Base-by-base conservation (phyloP, 2,329 filamentous ascomycete species). In the Chaetothyriales sp. region DNA sequence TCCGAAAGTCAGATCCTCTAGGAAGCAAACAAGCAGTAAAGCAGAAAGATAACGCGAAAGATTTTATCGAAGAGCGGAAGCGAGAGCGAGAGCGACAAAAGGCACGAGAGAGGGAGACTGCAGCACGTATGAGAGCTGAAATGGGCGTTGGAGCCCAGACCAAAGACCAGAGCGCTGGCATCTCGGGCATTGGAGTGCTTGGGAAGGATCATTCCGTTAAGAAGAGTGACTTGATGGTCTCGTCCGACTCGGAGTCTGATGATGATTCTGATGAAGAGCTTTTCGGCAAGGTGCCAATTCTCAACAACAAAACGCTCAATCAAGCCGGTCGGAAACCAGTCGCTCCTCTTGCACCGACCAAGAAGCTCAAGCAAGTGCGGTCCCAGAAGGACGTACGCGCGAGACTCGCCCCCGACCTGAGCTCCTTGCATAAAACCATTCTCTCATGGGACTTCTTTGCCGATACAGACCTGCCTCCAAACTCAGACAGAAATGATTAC, bases 401-500 rank as follows among this genome's bases (percentile, higher is more conserved):
- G 57, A 84, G 92, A 56, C 75, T 98, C 54, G 85, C 89, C 29
- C 92, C 94, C 6, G 87, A 94, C 58, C 84, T 98, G 69, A 84
- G 88, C 40, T 76, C 80, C 15, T 71, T 98, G 28, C 92, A 97
- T 65, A 83, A 85, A 61, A 83, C 83, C 18, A 88, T 98, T 48
- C 78, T 98, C 2, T 79, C 85, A 51, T 98, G 92, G 92, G 86
- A 98, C 59, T 94, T 94, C 59, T 98, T 95, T 67, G 86, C 95
- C 62, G 73, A 81, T 46, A 88, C 89, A 25, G 87, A 89, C 62
- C 85, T 89, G 54, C 92, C 92, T 5, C 89, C 92, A 0, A 78
- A 76, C 52, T 75, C 77, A 5, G 83, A 80, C 49, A 80, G 80
- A 15, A 81, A 82, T 47, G 76, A 80, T 45, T 94, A 90, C 63